Evolutionary conservation across 331 rosid genomes (phyloP).

Genomic region (Cydonia oblonga): DNA sequence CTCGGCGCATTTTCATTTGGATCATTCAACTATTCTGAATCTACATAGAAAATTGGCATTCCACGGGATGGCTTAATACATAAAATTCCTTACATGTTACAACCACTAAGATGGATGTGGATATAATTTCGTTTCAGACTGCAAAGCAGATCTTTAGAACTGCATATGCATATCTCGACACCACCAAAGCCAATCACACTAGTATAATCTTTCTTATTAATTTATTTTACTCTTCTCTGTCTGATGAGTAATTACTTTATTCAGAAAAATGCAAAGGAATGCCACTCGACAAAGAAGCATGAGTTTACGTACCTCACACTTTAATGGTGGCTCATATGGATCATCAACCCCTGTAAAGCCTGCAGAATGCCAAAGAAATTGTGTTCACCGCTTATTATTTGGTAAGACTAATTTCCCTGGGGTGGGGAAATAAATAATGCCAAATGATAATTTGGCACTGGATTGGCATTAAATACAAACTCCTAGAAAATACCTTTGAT

Average conservation of each 20-base stretch:
- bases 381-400: not conserved
- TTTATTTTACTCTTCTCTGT: not conserved
- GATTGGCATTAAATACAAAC: not conserved
- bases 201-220: not conserved
- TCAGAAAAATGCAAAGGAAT: not conserved
- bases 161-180: not conserved
- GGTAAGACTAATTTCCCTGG: not conserved
- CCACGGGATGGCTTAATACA: not conserved
- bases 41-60: not conserved
- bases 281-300: not conserved
- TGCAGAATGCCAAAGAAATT: conserved; percentile 34
- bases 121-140: not conserved
- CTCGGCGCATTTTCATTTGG: not conserved
- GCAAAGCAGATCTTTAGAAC: not conserved
- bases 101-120: not conserved
- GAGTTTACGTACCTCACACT: conserved; percentile 53
- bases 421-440: not conserved
- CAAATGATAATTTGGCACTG: not conserved
- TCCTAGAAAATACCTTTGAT: conserved; percentile 51
- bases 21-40: not conserved
- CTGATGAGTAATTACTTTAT: not conserved
- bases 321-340: conserved; percentile 75
- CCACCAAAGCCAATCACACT: not conserved
- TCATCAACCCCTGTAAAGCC: conserved; percentile 92
- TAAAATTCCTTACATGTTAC: not conserved